These are phyloP conservation scores for Dictyostelium citrinum DNA, from an alignment of 78 protist genomes.

Conservation along the genomic window DNA sequence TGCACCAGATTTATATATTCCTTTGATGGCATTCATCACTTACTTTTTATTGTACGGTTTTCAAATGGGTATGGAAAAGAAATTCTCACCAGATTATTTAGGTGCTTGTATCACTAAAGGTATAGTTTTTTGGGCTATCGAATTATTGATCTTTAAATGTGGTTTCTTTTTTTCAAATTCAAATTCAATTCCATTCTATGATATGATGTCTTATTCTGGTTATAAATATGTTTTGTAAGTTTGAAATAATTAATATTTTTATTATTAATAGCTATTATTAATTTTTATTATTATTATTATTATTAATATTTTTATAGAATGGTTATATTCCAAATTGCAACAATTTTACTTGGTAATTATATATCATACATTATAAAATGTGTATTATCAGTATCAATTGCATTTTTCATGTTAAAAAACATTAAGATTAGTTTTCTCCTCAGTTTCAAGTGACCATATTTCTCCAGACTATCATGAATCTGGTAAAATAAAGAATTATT, in stretches of 20 bases:
- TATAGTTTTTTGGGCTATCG: constrained; percentile 49
- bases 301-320: not conserved
- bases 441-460: not conserved
- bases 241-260: too few species aligned
- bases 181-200: constrained; percentile 72
- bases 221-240: constrained; percentile 85
- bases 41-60: constrained; percentile 83
- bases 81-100: constrained; percentile 80
- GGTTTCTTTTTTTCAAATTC: constrained; percentile 78
- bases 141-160: constrained; percentile 45
- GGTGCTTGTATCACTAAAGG: constrained; percentile 70
- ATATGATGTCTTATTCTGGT: constrained; percentile 73
- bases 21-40: constrained; percentile 90
- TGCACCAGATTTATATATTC: constrained; percentile 93
- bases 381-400: not conserved
- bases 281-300: not conserved
- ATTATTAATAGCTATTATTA: not conserved
- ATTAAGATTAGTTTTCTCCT: constrained; percentile 40
- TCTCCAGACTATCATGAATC: not conserved
- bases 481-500: constrained; percentile 28
- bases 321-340: not conserved
- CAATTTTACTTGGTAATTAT: constrained; percentile 25
- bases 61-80: constrained; percentile 58
- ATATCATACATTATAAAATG: not conserved
- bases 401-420: constrained; percentile 32